Base-by-base conservation (phyloP, 2,329 filamentous ascomycete species). In the Delphinella strobiligena region DNA sequence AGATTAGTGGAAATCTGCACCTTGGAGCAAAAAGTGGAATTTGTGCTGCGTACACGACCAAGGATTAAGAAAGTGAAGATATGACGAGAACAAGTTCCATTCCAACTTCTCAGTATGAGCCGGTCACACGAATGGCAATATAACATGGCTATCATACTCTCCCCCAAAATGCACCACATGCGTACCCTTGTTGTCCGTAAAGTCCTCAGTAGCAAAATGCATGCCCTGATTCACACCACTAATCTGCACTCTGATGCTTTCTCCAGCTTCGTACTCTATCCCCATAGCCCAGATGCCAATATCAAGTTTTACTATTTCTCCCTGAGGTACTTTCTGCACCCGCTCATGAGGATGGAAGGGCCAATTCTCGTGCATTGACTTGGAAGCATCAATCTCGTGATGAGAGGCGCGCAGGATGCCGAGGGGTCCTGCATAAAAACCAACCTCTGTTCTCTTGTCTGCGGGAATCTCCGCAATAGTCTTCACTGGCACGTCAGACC, bases 381-480 rank as follows among this genome's bases (percentile, higher is more conserved):
- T 46, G 4, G 39, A 37, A 12, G 42, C 36, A 22, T 50, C 43
- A 18, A 63, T 59, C 3, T 49, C 54, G 2, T 66, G 55, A 34
- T 67, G 63, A 0, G 63, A 67, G 1, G 66, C 66, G 1, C 66
- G 54, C 16, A 69, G 49, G 10, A 67, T 60, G 12, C 66, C 66
- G 4, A 61, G 55, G 2, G 63, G 59, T 0, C 66, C 64, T 1
- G 60, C 47, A 43, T 68, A 61, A 4, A 65, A 62, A 64, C n/a
- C 62, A 43, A 31, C 60, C 64, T 3, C 52, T 49, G 17, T 55
- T 54, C 0, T 68, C 59, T 36, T 62, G 59, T 16, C 58, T n/a
- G n/a, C 51, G 67, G 80, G 52, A 71, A 76, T 60, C 71, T 80
- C 41, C 71, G 80, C 64, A 64, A 72, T 54, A 1, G 51, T 53